These are phyloP conservation scores for Chrysoporthe cubensis DNA, from an alignment of 2,329 filamentous ascomycete species.

Conservation along the genomic window DNA sequence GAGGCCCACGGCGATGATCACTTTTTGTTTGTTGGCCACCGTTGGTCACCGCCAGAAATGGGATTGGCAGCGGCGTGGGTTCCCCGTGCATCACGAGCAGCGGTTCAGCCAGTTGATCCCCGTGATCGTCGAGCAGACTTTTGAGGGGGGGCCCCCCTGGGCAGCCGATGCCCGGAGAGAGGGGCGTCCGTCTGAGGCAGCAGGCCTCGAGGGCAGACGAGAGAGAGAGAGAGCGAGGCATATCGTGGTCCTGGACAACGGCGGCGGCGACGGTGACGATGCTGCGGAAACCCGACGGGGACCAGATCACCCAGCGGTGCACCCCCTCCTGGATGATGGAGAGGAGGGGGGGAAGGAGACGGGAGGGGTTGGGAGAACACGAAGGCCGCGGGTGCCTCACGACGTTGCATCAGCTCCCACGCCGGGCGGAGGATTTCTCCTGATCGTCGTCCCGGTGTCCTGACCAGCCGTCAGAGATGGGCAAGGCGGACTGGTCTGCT, in stretches of 20 bases:
- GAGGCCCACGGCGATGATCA: constrained; percentile 6
- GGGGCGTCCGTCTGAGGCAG: background rate
- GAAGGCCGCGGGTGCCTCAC: background rate
- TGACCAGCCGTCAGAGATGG: background rate
- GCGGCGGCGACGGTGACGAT: background rate
- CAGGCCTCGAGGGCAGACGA: background rate
- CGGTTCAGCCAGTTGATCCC: constrained; percentile 5
- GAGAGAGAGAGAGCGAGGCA: background rate
- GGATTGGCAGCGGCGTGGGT: constrained; percentile 2
- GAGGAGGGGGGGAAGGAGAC: background rate
- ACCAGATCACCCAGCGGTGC: background rate
- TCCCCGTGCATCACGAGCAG: constrained; percentile 11
- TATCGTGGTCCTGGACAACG: background rate
- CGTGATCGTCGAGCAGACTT: constrained; percentile 14
- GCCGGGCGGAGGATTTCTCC: background rate
- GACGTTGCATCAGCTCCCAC: background rate
- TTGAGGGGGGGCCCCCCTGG: background rate
- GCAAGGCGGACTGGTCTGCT: background rate
- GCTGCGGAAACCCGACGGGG: background rate
- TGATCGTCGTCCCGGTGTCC: background rate
- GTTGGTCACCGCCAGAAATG: constrained; percentile 2
- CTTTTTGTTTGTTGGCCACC: constrained; percentile 11
- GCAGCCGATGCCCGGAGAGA: background rate
- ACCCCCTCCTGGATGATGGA: background rate
- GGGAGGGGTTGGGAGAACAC: background rate